Base-by-base conservation (phyloP, 1,284 basidiomycete species). In the Takashimella koratensis region DNA sequence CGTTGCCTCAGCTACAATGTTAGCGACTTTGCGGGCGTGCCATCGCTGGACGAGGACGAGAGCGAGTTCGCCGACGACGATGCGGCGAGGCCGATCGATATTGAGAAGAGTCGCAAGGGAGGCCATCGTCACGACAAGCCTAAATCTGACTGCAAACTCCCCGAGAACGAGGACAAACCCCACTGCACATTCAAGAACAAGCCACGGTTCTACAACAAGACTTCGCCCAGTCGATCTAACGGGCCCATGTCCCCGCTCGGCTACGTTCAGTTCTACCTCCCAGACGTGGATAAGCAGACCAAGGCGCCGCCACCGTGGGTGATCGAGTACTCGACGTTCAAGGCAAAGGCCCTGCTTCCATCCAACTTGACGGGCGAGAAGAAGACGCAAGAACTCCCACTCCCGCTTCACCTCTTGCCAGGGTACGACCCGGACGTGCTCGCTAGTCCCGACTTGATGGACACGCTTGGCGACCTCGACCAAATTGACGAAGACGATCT, bases 271-370 rank as follows among this genome's bases (percentile, higher is more conserved):
- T 91, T 86, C 70, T 93, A 86, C 76, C 78, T 92, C 47, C 86
- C 89, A 3, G 78, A 83, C 54, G 75, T 92, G 21, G 82, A 81
- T 41, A 69, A 76, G 47, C 81, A 81, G 20, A 82, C 83, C 68
- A 77, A 81, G 63, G 77, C 79, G n/a, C 65, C 77, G 51, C 87
- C 88, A 3, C 75, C 79, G 63, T 90, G 83, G 78, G 80, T 84
- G 74, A 77, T 93, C 58, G 89, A 92, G 73, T 92, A 92, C 71
- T 67, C 86, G 71, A 92, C 89, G 45, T 86, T 83, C 69, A 71
- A 74, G 44, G 65, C 77, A 16, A 64, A 70, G 45, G 67, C 70
- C 43, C 75, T 81, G 41, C 75, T 80, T 45, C 76, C 66, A 10
- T 48, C 54, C 4, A 27, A 73, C 16, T 49, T 54, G 10, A 49